Conservation (phyloP, 2,329 filamentous ascomycete species). For the Aspergillus sp. region DNA sequence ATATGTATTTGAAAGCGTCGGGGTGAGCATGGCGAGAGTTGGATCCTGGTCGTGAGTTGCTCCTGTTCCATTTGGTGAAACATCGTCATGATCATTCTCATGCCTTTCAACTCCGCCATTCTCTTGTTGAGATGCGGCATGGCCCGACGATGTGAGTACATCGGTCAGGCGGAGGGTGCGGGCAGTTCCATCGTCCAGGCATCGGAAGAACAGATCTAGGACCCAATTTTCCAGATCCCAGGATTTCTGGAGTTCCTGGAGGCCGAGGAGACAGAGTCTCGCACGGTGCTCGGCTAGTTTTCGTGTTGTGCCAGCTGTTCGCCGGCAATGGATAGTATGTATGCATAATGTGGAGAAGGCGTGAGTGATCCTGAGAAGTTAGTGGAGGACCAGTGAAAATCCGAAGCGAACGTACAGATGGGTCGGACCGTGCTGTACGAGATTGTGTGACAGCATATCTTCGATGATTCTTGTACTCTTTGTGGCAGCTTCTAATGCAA, state of each 20-base stretch:
- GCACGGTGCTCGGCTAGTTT: conserved; percentile 51
- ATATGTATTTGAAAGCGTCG: conserved; percentile 1
- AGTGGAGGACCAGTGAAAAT: background rate
- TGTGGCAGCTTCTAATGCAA: conserved; percentile 47
- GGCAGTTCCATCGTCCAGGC: conserved; percentile 47
- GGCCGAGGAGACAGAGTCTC: conserved; percentile 47
- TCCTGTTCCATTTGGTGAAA: conserved; percentile 1
- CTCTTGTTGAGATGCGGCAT: background rate
- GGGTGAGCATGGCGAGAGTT: background rate
- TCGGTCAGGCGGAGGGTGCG: conserved; percentile 33
- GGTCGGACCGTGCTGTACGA: conserved; percentile 46
- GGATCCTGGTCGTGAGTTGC: conserved; percentile 5
- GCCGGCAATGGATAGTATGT: conserved; percentile 46
- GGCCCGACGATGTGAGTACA: background rate
- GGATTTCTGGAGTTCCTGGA: conserved; percentile 50
- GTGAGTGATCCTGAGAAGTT: conserved; percentile 41
- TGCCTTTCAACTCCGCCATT: background rate
- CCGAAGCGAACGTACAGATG: conserved; percentile 35
- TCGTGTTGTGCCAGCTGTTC: conserved; percentile 35
- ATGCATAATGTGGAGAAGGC: conserved; percentile 51
- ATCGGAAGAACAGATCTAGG: conserved; percentile 50
- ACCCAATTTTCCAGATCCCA: conserved; percentile 54
- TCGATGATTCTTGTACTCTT: conserved; percentile 49
- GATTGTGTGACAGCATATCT: conserved; percentile 46
- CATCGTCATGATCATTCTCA: background rate